Evolutionary conservation across 2,329 filamentous ascomycete genomes (phyloP), one percentile per base, ranked within the genome.

Genomic region (Plenodomus tracheiphilus): DNA sequence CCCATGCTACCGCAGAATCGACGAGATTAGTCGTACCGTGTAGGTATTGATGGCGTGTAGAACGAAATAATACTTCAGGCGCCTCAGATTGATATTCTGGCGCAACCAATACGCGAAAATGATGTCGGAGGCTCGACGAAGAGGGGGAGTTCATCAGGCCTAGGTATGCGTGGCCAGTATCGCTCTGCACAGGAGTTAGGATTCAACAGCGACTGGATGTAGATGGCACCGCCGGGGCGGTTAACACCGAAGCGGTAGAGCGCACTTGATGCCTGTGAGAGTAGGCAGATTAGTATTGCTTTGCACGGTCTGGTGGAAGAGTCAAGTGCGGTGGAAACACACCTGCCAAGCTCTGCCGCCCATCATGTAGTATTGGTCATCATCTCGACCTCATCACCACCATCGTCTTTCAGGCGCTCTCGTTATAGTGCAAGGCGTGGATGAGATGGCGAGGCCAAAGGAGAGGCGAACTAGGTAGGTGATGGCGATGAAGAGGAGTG

Each of bases 21-120:
- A 10, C 9, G 8, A 9, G 10, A 37, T 19, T 3, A 37, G 13
- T 8, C 9, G 7, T 8, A 18, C 16, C 15, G 35, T 37, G 9
- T 37, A 3, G 3, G 3, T 16, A 20, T 37, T 37, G 8, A 18
- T 18, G 4, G 18, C 15, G 7, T 37, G 35, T 9, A 18, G 18
- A 8, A 20, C 37, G 35, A 49, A 53, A 28, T 53, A 53, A 28
- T 55, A 58, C 1, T 30, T 28, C 18, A 58, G 47, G 15, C 47
- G 49, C 17, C 17, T 22, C 10, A 51, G 30, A 20, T 53, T 43
- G 2, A 32, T 19, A 17, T 53, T 49, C 2, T 51, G 32, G 6
- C 41, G 49, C 16, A 40, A 11, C 52, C 55, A 58, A 34, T 41
- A 53, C n/a, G 43, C 52, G 40, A 46, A 53, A 21, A 58, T 35